Evolutionary conservation across 805 yeast genomes (phyloP).

Genomic region (Candida krabiensis): DNA sequence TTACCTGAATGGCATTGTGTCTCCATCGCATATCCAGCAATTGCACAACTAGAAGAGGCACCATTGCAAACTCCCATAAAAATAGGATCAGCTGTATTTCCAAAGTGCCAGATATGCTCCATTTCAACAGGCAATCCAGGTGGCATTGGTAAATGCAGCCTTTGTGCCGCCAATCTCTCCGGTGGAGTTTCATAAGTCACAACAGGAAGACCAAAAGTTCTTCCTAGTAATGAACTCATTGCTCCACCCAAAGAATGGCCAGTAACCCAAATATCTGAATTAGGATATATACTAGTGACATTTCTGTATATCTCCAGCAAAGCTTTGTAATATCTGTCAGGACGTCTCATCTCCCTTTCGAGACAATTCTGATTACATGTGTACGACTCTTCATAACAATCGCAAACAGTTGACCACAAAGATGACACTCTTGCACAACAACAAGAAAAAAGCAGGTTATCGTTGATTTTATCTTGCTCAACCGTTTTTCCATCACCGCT

Average conservation of each 20-base stretch:
- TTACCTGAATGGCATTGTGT: conserved; percentile 91
- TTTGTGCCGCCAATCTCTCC: conserved; percentile 74
- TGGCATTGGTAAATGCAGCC: conserved; percentile 89
- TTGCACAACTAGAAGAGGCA: conserved; percentile 81
- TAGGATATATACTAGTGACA: conserved; percentile 66
- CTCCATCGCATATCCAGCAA: conserved; percentile 97
- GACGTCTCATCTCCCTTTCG: conserved; percentile 68
- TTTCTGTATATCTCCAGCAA: conserved; percentile 73
- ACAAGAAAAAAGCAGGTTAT: conserved; percentile 86
- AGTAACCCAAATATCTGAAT: conserved; percentile 79
- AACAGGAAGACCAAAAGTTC: conserved; percentile 87
- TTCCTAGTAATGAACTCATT: conserved; percentile 72
- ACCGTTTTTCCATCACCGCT: conserved; percentile 63
- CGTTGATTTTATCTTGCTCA: conserved; percentile 78
- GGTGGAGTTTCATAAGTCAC: conserved; percentile 95
- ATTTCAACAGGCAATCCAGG: conserved; percentile 79
- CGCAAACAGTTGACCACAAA: conserved; percentile 94
- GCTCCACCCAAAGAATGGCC: conserved; percentile 97
- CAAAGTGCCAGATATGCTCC: conserved; percentile 92
- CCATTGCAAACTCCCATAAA: conserved; percentile 97
- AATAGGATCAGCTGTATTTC: conserved; percentile 96
- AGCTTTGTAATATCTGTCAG: conserved; percentile 82
- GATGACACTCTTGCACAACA: conserved; percentile 94
- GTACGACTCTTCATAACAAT: conserved; percentile 80
- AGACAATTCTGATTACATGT: conserved; percentile 88